These are phyloP conservation scores for Eucalyptus paniculata DNA, from an alignment of 345 rosid genomes.

Conservation along the genomic window DNA sequence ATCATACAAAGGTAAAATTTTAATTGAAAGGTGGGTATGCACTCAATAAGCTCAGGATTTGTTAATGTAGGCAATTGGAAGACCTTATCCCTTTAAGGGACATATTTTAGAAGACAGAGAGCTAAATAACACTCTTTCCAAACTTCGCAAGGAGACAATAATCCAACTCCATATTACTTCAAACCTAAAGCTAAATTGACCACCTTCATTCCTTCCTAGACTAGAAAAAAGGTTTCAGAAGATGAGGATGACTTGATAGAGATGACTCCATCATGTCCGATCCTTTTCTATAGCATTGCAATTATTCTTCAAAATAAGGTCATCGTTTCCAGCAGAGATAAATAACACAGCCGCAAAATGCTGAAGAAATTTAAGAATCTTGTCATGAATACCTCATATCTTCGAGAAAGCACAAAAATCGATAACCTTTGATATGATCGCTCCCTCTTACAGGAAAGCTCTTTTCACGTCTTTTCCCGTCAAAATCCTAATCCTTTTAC, in stretches of 20 bases:
- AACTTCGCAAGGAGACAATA: neutral
- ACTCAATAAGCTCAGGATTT: neutral
- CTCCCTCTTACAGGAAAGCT: neutral
- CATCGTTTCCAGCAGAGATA: constrained; percentile 87
- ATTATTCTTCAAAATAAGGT: constrained; percentile 50
- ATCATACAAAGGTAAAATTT: neutral
- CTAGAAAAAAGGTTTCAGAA: constrained; percentile 48
- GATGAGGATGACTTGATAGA: constrained; percentile 68
- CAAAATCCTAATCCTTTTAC: neutral
- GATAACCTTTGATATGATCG: constrained; percentile 26
- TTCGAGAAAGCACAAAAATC: neutral
- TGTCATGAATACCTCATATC: neutral
- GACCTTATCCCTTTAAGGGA: neutral
- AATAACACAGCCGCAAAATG: constrained; percentile 67
- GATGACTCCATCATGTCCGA: constrained; percentile 84
- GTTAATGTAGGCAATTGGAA: neutral
- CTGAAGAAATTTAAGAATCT: neutral
- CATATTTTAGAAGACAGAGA: neutral
- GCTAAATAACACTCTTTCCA: neutral
- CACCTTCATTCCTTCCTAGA: constrained; percentile 94
- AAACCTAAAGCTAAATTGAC: neutral
- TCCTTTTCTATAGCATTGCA: constrained; percentile 61
- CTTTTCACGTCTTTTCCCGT: neutral
- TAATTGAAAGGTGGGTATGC: neutral
- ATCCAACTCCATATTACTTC: neutral